Base-by-base conservation (phyloP, 345 rosid species). In the Corchorus capsularis region DNA sequence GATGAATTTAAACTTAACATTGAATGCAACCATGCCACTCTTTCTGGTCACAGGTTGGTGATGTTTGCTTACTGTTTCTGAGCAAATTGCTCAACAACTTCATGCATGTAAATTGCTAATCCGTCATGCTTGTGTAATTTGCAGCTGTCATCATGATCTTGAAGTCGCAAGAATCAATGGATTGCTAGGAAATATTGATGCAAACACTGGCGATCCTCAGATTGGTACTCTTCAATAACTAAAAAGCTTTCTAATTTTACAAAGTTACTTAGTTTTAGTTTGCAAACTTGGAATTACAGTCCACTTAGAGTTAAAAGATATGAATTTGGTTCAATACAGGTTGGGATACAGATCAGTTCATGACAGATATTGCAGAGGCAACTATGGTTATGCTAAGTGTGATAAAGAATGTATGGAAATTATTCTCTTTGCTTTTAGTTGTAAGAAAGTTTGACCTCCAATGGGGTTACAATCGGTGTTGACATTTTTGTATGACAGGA, bases 21-120 rank as follows among this genome's bases (percentile, higher is more conserved):
- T 49, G 98, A 96, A 78, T 91, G 98, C 75, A 92, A 96, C 89
- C 99, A 96, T 47, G 98, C 97, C n/a, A 96, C 99, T 41, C 92
- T 96, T 37, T 91, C 98, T 34, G 97, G 99, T 63, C 98, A 91
- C 86, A 92, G 92, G 94, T 90, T 80, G 66, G 77, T 66, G 2
- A 12, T 55, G 32, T 66, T 75, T 14, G 5, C 53, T 4, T 67
- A 56, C 57, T 27, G 32, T 27, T 61, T 47, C 19, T 0, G 47
- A 63, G 43, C 43, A 69, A 32, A 53, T n/a, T 70, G 4, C 62
- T 49, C 68, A 14, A 20, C 14, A 20, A 34, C 27, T n/a, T 14
- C 27, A 6, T 54, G 16, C 32, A 17, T 76, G 2, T 62, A 56
- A 67, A 19, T 53, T 22, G 35, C 34, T 41, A 45, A 34, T 47